Evolutionary conservation across 495 filamentous ascomycete species (phyloP).

Genomic region (Cetradonia linearis): DNA sequence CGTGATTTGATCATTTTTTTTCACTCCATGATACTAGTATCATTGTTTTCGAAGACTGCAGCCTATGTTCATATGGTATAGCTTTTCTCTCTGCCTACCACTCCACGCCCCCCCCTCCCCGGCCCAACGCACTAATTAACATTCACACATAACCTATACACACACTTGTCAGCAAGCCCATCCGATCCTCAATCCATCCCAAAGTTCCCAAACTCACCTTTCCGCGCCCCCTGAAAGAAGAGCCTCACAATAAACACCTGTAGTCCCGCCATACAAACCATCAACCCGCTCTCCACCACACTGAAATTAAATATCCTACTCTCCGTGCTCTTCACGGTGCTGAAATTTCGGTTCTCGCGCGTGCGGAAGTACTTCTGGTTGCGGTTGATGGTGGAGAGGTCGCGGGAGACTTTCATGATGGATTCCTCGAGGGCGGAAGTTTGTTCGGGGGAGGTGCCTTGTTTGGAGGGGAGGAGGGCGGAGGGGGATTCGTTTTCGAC

Average conservation of each 20-base stretch:
- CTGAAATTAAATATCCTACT: constrained; percentile 94
- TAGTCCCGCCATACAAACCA: constrained; percentile 90
- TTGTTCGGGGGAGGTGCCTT: constrained; percentile 86
- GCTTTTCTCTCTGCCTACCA: neutral
- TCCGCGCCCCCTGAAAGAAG: constrained; percentile 90
- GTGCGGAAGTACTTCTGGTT: constrained; percentile 99
- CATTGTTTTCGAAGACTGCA: neutral
- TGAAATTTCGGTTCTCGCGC: constrained; percentile 96
- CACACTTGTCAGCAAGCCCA: constrained; percentile 1
- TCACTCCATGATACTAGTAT: neutral
- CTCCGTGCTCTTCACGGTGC: constrained; percentile 94
- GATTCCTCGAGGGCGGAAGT: constrained; percentile 87
- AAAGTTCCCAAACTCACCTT: constrained; percentile 41
- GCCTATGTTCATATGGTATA: neutral
- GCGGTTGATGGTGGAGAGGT: constrained; percentile 89
- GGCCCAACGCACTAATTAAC: too few species aligned
- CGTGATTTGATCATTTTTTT: neutral
- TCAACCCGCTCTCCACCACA: constrained; percentile 80
- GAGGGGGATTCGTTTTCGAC: constrained; percentile 86
- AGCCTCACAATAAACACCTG: constrained; percentile 98
- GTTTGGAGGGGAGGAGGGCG: constrained; percentile 72
- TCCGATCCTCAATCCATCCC: neutral
- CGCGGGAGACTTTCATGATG: constrained; percentile 86
- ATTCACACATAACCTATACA: constrained; percentile 23
- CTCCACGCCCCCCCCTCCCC: too few species aligned